Percentiles rank a stretch among this genome's conserved stretches.
Conservation (phyloP, 306 rosid genomes). For the Quercus gilva region DNA sequence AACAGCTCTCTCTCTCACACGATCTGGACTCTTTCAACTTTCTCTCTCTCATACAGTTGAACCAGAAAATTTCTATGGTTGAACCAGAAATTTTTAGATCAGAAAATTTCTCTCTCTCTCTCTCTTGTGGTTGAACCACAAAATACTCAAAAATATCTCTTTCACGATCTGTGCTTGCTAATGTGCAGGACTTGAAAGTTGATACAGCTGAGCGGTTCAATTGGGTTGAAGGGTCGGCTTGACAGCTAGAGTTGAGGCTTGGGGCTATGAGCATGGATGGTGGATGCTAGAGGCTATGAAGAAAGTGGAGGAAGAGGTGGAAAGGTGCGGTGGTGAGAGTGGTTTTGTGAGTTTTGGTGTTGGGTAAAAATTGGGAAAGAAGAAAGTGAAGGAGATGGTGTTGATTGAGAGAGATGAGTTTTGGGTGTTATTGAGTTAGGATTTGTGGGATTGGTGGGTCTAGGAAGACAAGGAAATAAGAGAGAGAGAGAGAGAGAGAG, state of each 20-base stretch:
- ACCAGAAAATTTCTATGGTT: too few species aligned
- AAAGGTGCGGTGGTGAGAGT: conserved; percentile 28
- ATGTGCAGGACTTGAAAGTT: conserved; percentile 56
- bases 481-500: too few species aligned
- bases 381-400: conserved; percentile 59
- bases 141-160: too few species aligned
- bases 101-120: too few species aligned
- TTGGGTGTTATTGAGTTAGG: conserved; percentile 34
- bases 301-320: conserved; percentile 46
- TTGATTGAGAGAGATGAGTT: conserved; percentile 37
- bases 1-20: too few species aligned
- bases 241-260: conserved; percentile 51
- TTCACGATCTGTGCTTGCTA: conserved; percentile 44
- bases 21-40: too few species aligned
- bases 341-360: conserved; percentile 42
- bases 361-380: conserved; percentile 57
- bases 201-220: conserved; percentile 59
- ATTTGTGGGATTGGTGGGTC: conserved; percentile 88
- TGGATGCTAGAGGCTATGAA: conserved; percentile 60
- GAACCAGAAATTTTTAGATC: too few species aligned
- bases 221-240: conserved; percentile 35
- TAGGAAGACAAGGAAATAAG: conserved; percentile 51
- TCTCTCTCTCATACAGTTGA: too few species aligned
- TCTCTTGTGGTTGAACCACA: too few species aligned
- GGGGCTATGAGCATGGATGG: conserved; percentile 58